Conservation (phyloP, 1,284 basidiomycete species). For the Singerocomus inundabilis region DNA sequence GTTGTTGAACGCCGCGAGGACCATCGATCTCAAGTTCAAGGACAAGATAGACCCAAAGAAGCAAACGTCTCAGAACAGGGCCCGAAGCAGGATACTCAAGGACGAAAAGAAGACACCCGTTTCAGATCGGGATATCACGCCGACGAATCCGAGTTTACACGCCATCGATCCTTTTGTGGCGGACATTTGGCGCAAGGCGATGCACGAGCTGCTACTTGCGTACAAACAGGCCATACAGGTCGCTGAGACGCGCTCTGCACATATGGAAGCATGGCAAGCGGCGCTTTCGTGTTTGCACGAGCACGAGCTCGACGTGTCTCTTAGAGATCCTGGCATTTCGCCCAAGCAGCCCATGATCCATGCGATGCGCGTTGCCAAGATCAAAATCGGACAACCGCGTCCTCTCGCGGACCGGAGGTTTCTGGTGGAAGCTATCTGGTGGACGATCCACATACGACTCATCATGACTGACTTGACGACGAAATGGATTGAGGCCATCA, state of each 20-base stretch:
- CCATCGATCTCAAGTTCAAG: slow-evolving; percentile 23
- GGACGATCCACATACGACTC: slow-evolving; percentile 44
- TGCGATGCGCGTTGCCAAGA: slow-evolving; percentile 43
- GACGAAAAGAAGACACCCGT: slow-evolving; percentile 12
- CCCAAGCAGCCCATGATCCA: slow-evolving; percentile 37
- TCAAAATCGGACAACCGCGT: slow-evolving; percentile 44
- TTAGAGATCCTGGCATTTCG: slow-evolving; percentile 21
- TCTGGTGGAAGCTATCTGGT: slow-evolving; percentile 46
- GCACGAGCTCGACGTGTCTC: slow-evolving; percentile 36
- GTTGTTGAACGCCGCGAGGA: slow-evolving; percentile 7
- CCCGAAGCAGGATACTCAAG: slow-evolving; percentile 9
- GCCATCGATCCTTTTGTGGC: slow-evolving; percentile 33
- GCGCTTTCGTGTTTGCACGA: slow-evolving; percentile 44
- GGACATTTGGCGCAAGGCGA: slow-evolving; percentile 36
- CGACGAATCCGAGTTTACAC: slow-evolving; percentile 24
- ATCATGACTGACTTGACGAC: slow-evolving; percentile 35
- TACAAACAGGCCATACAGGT: slow-evolving; percentile 38
- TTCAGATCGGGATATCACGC: slow-evolving; percentile 20
- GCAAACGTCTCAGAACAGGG: slow-evolving; percentile 6
- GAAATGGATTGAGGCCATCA: slow-evolving; percentile 23
- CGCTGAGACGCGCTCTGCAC: slow-evolving; percentile 41
- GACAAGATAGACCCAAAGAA: slow-evolving; percentile 15
- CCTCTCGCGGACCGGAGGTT: slow-evolving; percentile 49
- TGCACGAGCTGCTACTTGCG: slow-evolving; percentile 30
- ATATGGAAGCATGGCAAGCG: slow-evolving; percentile 47